phyloP scores from a whole-genome alignment of 371 early-diverging fungal species.

The Mucor circinelloides region DNA sequence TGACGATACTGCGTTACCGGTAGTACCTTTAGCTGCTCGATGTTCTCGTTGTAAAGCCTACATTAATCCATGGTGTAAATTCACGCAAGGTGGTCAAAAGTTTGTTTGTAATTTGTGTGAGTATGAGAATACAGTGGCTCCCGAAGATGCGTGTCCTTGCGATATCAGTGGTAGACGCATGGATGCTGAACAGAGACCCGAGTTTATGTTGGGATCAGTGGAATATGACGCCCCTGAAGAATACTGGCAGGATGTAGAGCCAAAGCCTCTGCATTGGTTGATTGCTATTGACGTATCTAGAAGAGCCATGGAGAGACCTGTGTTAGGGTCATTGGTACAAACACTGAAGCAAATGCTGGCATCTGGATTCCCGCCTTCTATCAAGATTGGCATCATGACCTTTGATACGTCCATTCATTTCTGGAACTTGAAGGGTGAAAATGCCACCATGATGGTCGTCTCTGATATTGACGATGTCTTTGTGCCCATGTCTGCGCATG shows the following conservation, averaged over 20 bases:
- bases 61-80: slow-evolving; percentile 88
- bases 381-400: slow-evolving; percentile 86
- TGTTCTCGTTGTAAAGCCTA: slow-evolving; percentile 94
- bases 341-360: slow-evolving; percentile 68
- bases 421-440: slow-evolving; percentile 89
- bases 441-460: slow-evolving; percentile 95
- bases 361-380: slow-evolving; percentile 47
- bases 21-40: slow-evolving; percentile 12
- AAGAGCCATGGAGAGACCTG: slow-evolving; percentile 82
- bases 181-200: slow-evolving; percentile 88
- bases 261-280: slow-evolving; percentile 73
- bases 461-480: slow-evolving; percentile 91
- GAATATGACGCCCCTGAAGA: slow-evolving; percentile 90
- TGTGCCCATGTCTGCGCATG: slow-evolving; percentile 81
- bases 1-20: slow-evolving; percentile 60
- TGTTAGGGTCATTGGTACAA: slow-evolving; percentile 67
- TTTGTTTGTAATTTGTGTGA: slow-evolving; percentile 94
- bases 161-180: slow-evolving; percentile 90
- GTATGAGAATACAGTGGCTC: slow-evolving; percentile 83
- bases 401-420: slow-evolving; percentile 94
- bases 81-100: slow-evolving; percentile 86
- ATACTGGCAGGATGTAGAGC: slow-evolving; percentile 54
- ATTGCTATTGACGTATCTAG: slow-evolving; percentile 95
- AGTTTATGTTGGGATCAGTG: slow-evolving; percentile 84
- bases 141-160: slow-evolving; percentile 88